Evolutionary conservation across 352 stramenopile genomes (phyloP).

Genomic region (Globisporangium parvum): DNA sequence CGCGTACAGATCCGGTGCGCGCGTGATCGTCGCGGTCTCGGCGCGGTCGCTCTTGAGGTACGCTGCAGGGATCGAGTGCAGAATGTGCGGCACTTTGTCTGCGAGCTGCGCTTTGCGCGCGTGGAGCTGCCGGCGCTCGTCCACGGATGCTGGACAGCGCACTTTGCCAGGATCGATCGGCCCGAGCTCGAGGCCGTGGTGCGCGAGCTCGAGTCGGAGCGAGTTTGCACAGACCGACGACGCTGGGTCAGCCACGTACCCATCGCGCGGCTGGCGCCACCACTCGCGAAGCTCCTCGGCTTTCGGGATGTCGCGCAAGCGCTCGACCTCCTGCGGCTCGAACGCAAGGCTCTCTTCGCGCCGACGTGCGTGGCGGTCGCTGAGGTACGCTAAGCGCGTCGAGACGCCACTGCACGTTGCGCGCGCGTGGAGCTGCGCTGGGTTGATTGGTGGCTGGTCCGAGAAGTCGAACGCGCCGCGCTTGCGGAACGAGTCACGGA

Average conservation of each 20-base stretch:
- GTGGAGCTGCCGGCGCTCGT: slow-evolving; percentile 24
- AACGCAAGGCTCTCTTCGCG: slow-evolving; percentile 41
- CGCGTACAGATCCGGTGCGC: slow-evolving; percentile 29
- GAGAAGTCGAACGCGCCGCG: slow-evolving; percentile 38
- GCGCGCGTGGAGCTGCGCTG: slow-evolving; percentile 29
- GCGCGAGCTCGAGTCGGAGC: slow-evolving; percentile 35
- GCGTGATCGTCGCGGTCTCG: slow-evolving; percentile 20
- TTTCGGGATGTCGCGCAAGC: slow-evolving; percentile 46
- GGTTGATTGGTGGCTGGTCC: slow-evolving; percentile 17
- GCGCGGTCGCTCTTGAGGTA: slow-evolving; percentile 17
- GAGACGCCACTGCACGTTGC: slow-evolving; percentile 26
- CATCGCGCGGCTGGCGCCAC: slow-evolving; percentile 42
- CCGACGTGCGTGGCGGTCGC: slow-evolving; percentile 22
- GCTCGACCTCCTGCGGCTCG: slow-evolving; percentile 44
- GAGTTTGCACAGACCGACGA: slow-evolving; percentile 28
- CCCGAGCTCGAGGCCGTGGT: slow-evolving; percentile 22
- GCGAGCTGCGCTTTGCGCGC: slow-evolving; percentile 32
- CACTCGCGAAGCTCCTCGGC: slow-evolving; percentile 32
- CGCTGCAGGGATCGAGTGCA: slow-evolving; percentile 22
- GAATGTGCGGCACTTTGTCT: slow-evolving; percentile 39
- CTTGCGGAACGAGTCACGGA: slow-evolving; percentile 40
- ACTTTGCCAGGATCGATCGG: slow-evolving; percentile 45
- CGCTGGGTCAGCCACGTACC: slow-evolving; percentile 55
- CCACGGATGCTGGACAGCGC: slow-evolving; percentile 27
- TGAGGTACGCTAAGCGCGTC: slow-evolving; percentile 33